phyloP scores from a whole-genome alignment of 2,329 filamentous ascomycete species.

The Alternaria arborescens region DNA sequence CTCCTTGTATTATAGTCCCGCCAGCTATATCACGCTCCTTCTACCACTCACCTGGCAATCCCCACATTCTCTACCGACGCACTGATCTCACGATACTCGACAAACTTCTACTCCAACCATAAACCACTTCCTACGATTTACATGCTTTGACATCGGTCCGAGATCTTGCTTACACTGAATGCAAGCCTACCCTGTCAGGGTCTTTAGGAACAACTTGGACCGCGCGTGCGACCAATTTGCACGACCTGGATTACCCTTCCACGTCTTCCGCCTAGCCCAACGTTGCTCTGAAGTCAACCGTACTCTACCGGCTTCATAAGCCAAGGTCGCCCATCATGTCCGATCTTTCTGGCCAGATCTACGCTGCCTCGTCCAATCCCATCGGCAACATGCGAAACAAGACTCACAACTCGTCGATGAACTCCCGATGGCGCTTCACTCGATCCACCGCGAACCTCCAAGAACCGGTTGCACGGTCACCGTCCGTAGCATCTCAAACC shows the following conservation, averaged over 20 bases:
- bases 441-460: conserved; percentile 44
- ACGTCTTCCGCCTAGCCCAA: conserved; percentile 12
- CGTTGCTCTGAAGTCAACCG: conserved; percentile 4
- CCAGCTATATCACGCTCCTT: conserved; percentile 41
- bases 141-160: conserved; percentile 11
- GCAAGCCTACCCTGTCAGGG: conserved; percentile 22
- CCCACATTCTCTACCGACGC: conserved; percentile 24
- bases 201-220: conserved; percentile 12
- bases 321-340: conserved; percentile 20
- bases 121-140: background rate
- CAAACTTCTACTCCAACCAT: conserved; percentile 2
- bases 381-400: conserved; percentile 35
- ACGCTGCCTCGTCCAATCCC: conserved; percentile 25
- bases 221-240: conserved; percentile 17
- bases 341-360: conserved; percentile 22
- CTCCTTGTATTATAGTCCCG: conserved; percentile 33
- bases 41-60: conserved; percentile 19
- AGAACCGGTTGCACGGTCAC: conserved; percentile 25
- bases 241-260: conserved; percentile 15
- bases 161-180: conserved; percentile 9
- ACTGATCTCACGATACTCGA: conserved; percentile 24
- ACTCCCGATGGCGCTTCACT: conserved; percentile 50
- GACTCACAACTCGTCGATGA: conserved; percentile 30
- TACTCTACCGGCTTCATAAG: conserved; percentile 16
- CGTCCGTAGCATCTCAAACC: conserved; percentile 16